Base-by-base conservation (phyloP, 176 grass and related monocot genomes). In the Tillandsia leiboldiana region DNA sequence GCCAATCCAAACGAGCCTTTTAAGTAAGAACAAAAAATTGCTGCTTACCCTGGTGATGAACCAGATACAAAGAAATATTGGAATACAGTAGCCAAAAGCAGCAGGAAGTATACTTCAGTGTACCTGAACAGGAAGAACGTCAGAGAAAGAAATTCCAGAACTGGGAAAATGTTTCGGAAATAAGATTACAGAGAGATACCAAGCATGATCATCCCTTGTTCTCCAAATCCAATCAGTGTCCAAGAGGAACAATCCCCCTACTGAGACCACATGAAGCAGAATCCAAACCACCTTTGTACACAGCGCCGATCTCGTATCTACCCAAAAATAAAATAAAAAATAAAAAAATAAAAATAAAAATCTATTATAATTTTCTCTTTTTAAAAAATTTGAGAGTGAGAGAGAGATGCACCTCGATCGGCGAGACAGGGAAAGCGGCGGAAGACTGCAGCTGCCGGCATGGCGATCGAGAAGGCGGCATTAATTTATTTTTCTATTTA, bases 31-130 rank as follows among this genome's bases (percentile, higher is more conserved):
- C 5, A 33, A 33, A 29, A 29, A 29, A 33, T 33, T 33, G 29
- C 29, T 33, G 29, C 29, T 26, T 82, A 82, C 79, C 79, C 79
- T 23, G 79, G 79, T 26, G 72, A 82, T 24, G 79, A 82, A 42
- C 9, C 65, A 54, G 66, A 71, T 47, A 69, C 66, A 33, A 76
- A 71, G 57, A 82, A 71, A 71, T 82, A 82, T 68, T 82, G 79
- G 54, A 82, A 7, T 12, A 76, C 28, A 24, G 79, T 74, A 49
- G 66, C 79, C 79, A 75, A 24, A 75, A 76, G 70, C 50, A 82
- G 27, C 51, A 53, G 14, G 63, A 76, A 51, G n/a, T 71, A 82
- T 54, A 76, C 26, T 22, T 62, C 79, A 54, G 73, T 67, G 22
- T 67, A 77, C 80, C 80, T 83, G 68, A 76, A 81, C 53, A 24